Evolutionary conservation across 2,329 filamentous ascomycete genomes (phyloP).

Genomic region (Oidium heveae): DNA sequence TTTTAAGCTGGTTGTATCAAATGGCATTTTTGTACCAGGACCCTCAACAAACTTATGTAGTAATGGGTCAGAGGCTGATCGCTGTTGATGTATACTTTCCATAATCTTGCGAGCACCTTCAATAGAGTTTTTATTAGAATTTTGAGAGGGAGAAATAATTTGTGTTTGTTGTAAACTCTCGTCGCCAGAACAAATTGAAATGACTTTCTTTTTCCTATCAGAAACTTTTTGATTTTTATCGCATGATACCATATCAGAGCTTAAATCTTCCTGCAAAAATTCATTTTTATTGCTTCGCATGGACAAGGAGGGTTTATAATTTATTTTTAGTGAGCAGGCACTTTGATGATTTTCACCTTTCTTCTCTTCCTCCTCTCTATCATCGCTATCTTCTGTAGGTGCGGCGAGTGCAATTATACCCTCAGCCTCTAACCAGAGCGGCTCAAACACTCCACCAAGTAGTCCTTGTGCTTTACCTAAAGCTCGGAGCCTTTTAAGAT

Average conservation of each 20-base stretch:
- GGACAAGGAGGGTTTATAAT: not conserved
- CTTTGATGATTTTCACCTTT: conserved; percentile 1
- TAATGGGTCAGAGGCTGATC: conserved; percentile 19
- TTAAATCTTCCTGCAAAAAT: not conserved
- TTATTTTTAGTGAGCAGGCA: conserved; percentile 14
- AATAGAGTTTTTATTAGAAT: conserved; percentile 16
- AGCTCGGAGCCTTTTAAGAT: conserved; percentile 51
- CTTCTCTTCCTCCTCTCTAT: not conserved
- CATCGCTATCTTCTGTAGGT: conserved; percentile 31
- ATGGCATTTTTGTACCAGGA: conserved; percentile 28
- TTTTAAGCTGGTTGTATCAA: conserved; percentile 43
- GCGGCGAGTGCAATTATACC: conserved; percentile 69
- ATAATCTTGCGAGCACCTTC: conserved; percentile 33
- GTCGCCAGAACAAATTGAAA: not conserved
- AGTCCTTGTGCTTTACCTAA: conserved; percentile 44
- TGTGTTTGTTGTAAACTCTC: not conserved
- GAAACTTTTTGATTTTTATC: not conserved
- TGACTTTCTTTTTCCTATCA: not conserved
- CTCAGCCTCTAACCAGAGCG: conserved; percentile 58
- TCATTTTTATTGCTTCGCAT: not conserved
- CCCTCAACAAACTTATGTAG: conserved; percentile 10
- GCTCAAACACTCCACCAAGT: conserved; percentile 29
- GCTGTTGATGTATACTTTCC: conserved; percentile 33
- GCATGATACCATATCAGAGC: not conserved
- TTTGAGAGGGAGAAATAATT: not conserved